phyloP scores from a whole-genome alignment of 129 eudicot genomes.

The Artemisia tridentata region DNA sequence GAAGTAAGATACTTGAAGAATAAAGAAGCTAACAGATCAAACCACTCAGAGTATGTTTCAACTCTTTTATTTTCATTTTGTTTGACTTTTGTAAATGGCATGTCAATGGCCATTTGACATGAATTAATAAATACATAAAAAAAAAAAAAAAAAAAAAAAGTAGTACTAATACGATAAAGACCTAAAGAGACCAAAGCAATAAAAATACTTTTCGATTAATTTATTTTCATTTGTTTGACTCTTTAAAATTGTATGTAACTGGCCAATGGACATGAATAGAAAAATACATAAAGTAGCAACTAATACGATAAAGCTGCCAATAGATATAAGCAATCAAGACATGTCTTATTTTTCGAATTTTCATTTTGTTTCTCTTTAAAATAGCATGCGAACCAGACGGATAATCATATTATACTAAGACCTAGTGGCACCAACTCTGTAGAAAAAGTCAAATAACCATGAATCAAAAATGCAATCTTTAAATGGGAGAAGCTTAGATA shows the following conservation, averaged over 20 bases:
- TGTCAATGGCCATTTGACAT: no score
- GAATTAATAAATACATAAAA: no score
- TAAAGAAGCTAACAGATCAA: no score
- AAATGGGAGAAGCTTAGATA: not conserved
- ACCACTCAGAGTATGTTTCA: no score
- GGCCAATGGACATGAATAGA: not conserved
- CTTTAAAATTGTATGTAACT: not conserved
- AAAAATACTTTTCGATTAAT: no score
- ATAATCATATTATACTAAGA: not conserved
- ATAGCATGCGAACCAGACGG: not conserved
- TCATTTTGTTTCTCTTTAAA: not conserved
- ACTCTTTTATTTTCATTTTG: no score
- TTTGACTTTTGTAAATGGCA: no score
- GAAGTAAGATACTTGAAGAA: no score
- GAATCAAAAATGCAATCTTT: not conserved
- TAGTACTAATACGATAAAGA: no score
- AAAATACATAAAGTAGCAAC: not conserved
- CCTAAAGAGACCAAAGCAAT: no score
- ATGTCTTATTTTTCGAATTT: not conserved
- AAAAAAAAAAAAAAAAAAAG: no score
- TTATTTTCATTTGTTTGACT: no score
- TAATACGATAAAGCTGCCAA: not conserved
- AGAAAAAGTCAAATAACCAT: constrained; percentile 13
- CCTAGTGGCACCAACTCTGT: constrained; percentile 17
- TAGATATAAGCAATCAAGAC: not conserved